Evolutionary conservation across 179 eudicot genomes (phyloP), one percentile per base, ranked within the genome.

Genomic region (Patellifolia procumbens): DNA sequence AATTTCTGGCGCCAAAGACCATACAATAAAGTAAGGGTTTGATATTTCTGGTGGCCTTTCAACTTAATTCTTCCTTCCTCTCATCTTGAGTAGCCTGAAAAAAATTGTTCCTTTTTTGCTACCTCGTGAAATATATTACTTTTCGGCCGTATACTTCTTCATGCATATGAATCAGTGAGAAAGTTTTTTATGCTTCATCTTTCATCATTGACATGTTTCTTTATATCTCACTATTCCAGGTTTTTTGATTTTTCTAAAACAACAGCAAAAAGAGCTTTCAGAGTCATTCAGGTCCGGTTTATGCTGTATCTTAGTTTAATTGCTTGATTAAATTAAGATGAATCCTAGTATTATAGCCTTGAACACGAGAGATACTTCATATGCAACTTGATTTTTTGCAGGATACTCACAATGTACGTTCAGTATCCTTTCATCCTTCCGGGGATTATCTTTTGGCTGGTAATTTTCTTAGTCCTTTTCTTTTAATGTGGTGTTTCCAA

Each of bases 351-450:
- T 24, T 48, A 15, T 32, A 34, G 58, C 26, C 26, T 20, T 15
- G 31, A 29, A 29, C 1, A 8, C 70, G 15, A 31, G 16, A 72
- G n/a, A n/a, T n/a, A 55, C 5, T 51, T 42, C n/a, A n/a, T n/a
- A n/a, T 31, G 17, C 8, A 55, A 73, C 35, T 64, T 64, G 28
- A 19, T 20, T 31, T 62, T 63, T 58, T 76, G 55, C 92, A 92
- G 97, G 97, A 92, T 78, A 92, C 97, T 60, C 97, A 92, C 81
- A 92, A 89, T 79, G 95, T 92, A 52, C 86, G 97, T 55, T 92
- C 97, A 72, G 89, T 92, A 60, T 87, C 90, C 67, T 90, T 90
- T 80, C 97, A 92, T 82, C 97, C 97, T 61, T 92, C 97, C 67
- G 95, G 97, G 56, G 88, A 89, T 71, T 92, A 86, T 85, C 85